phyloP scores from a whole-genome alignment of 2,329 filamentous ascomycete genomes.

The Diaporthe ampelina region DNA sequence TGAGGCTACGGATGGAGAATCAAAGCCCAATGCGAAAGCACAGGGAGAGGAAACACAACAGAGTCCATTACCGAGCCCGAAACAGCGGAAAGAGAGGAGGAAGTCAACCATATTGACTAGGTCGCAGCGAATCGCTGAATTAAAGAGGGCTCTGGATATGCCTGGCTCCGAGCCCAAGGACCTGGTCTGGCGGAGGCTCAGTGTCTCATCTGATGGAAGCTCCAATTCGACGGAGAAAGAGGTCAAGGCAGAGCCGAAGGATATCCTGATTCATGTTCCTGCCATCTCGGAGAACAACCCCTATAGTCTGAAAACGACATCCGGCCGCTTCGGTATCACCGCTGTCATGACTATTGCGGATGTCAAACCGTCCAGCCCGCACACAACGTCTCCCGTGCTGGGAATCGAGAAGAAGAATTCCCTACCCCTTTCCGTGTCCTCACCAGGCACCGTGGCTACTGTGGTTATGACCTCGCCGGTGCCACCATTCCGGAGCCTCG shows the following conservation, averaged over 20 bases:
- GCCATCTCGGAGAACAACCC: neutral
- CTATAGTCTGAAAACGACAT: neutral
- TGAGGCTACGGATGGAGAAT: neutral
- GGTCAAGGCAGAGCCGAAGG: slow-evolving; percentile 45
- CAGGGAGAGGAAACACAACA: neutral
- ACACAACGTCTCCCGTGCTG: neutral
- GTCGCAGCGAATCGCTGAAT: slow-evolving; percentile 32
- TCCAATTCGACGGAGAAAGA: slow-evolving; percentile 13
- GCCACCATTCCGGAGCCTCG: slow-evolving; percentile 18
- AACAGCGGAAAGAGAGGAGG: slow-evolving; percentile 40
- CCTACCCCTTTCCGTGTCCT: slow-evolving; percentile 20
- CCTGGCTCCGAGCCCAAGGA: slow-evolving; percentile 39
- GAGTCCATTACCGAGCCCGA: slow-evolving; percentile 39
- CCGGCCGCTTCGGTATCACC: slow-evolving; percentile 26
- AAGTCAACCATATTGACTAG: slow-evolving; percentile 37
- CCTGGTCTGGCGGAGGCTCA: slow-evolving; percentile 38
- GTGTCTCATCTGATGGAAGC: slow-evolving; percentile 33
- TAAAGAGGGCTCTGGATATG: slow-evolving; percentile 34
- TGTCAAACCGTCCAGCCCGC: slow-evolving; percentile 32
- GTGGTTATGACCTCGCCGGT: slow-evolving; percentile 31
- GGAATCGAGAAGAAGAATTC: slow-evolving; percentile 29
- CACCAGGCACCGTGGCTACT: slow-evolving; percentile 26
- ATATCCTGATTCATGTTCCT: slow-evolving; percentile 1
- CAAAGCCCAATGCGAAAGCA: neutral
- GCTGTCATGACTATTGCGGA: slow-evolving; percentile 38